Base-by-base conservation (phyloP, 2,329 filamentous ascomycete genomes). In the Pseudofabraea citricarpa region DNA sequence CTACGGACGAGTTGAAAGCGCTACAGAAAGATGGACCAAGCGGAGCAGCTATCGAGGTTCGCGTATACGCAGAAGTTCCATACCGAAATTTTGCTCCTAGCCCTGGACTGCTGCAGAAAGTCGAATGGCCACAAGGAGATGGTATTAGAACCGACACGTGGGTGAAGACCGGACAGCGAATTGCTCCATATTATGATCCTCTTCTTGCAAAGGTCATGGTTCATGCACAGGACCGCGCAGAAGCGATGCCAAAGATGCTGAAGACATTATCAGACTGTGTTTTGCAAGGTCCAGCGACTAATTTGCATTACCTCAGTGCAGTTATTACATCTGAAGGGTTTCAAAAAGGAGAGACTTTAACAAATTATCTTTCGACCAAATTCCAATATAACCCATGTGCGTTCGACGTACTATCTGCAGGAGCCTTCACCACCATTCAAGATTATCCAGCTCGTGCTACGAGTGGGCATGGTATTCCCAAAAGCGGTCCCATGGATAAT, bases 151-250 rank as follows among this genome's bases (percentile, higher is more conserved):
- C 87, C 42, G 84, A 88, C 54, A 81, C 81, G 4, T 84, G 84
- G 18, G 86, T 90, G 50, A 72, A 79, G 18, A 68, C 75, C 22
- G 85, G 85, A 5, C 83, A 86, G 45, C 76, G 85, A 53, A 77
- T 90, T 2, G 85, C 84, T 0, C 80, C 82, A 4, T 79, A 85
- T 50, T 90, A 89, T 58, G 85, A 90, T 54, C 84, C 85, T 0
- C 82, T 89, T 72, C 81, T 90, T 38, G 80, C 84, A 1, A 89
- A 90, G 57, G 67, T 89, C 49, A 88, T 40, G 64, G 75, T 76
- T 1, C 88, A 74, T 40, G 85, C 78, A 0, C 65, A 69, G 1
- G 72, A 73, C 35, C 72, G 85, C 19, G 64, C 73, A 46, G 75
- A 79, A 31, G 82, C 83, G 1, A 69, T 87, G 5, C 71, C 77